Evolutionary conservation across 371 early-diverging fungal genomes (phyloP).

Genomic region (Capillidium heterosporum): DNA sequence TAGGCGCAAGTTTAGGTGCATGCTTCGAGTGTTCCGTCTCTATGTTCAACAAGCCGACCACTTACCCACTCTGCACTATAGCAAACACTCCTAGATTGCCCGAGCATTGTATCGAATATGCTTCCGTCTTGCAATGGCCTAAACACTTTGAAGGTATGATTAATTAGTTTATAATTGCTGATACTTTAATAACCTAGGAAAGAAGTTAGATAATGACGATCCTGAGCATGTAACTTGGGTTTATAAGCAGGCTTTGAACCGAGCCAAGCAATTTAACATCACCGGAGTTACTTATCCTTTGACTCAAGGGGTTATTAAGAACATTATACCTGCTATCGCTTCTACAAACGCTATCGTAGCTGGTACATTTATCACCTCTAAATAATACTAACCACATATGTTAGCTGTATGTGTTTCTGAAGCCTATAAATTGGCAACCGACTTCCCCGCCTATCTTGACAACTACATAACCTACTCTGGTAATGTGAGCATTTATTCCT

Average conservation of each 20-base stretch:
- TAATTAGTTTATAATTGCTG: neutral
- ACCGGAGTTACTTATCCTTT: slow-evolving; percentile 79
- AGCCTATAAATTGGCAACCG: slow-evolving; percentile 78
- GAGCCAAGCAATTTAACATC: slow-evolving; percentile 69
- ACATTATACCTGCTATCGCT: slow-evolving; percentile 57
- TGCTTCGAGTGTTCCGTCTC: slow-evolving; percentile 76
- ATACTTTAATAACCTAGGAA: slow-evolving; percentile 16
- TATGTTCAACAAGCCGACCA: slow-evolving; percentile 38
- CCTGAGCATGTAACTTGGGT: slow-evolving; percentile 83
- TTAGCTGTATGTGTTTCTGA: slow-evolving; percentile 86
- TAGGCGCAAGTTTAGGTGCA: slow-evolving; percentile 43
- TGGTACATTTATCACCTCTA: slow-evolving; percentile 9
- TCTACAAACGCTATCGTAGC: slow-evolving; percentile 58
- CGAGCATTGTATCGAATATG: slow-evolving; percentile 80
- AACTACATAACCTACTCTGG: slow-evolving; percentile 95
- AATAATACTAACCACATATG: neutral
- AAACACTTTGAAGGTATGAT: slow-evolving; percentile 17
- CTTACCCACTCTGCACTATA: slow-evolving; percentile 51
- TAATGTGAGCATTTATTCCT: slow-evolving; percentile 73
- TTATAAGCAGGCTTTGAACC: slow-evolving; percentile 41
- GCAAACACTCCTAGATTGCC: slow-evolving; percentile 73
- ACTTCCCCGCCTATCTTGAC: slow-evolving; percentile 47
- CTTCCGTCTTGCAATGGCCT: slow-evolving; percentile 81
- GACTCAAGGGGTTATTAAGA: slow-evolving; percentile 86
- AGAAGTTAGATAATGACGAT: slow-evolving; percentile 78